A percentile compares a stretch with the other conserved stretches of the same genome.
phyloP scores from a whole-genome alignment of 108 stramenopile species.

The Fistulifera pelliculosa region DNA sequence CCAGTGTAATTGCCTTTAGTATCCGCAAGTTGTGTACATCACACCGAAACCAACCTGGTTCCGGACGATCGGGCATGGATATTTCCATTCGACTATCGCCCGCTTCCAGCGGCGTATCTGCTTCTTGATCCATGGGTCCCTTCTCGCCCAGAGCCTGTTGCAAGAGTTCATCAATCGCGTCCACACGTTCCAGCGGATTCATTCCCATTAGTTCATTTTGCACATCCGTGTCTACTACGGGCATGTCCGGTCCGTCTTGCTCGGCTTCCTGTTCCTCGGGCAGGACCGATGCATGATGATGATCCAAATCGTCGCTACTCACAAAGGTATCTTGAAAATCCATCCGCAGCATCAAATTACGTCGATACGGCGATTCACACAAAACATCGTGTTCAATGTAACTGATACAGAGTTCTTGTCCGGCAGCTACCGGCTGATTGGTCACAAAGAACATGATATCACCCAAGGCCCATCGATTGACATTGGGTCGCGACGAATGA shows the following conservation, averaged over 20 bases:
- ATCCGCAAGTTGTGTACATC: constrained; percentile 62
- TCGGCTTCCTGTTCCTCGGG: too few species aligned
- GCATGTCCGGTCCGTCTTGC: constrained; percentile 37
- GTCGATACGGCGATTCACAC: constrained; percentile 45
- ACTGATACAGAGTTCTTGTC: constrained; percentile 56
- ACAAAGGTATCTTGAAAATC: constrained; percentile 62
- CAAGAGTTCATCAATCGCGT: constrained; percentile 46
- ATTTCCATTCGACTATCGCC: too few species aligned
- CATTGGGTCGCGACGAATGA: constrained; percentile 49
- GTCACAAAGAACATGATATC: constrained; percentile 76
- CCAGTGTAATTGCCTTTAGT: constrained; percentile 62
- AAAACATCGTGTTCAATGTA: constrained; percentile 73
- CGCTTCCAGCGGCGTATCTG: too few species aligned
- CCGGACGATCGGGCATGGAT: constrained; percentile 9
- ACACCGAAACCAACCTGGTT: constrained; percentile 66
- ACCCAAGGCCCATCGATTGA: constrained; percentile 56
- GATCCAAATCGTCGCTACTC: background rate
- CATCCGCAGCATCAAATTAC: constrained; percentile 51
- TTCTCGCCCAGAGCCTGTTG: constrained; percentile 41
- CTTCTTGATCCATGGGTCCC: constrained; percentile 32
- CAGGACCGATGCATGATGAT: background rate
- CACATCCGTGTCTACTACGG: constrained; percentile 60
- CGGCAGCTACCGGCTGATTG: constrained; percentile 48
- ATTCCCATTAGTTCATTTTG: constrained; percentile 72
- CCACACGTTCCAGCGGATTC: constrained; percentile 52